Evolutionary conservation across 352 stramenopile species (phyloP).

Genomic region (Globisporangium middletonii): DNA sequence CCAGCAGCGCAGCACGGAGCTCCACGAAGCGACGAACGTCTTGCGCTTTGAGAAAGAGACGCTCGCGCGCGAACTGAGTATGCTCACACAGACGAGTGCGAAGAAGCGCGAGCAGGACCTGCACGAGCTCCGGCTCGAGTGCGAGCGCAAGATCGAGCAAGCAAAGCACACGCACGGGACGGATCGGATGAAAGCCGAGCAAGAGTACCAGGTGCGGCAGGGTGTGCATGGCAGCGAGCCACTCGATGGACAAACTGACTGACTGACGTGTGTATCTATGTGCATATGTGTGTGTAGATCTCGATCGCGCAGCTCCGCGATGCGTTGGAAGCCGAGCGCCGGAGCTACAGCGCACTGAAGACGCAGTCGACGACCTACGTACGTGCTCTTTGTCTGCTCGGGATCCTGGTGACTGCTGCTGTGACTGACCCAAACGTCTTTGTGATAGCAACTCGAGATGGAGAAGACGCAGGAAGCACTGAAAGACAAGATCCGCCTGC

Average conservation of each 20-base stretch:
- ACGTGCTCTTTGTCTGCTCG: not conserved
- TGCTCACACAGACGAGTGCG: slow-evolving; percentile 37
- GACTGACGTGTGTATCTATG: not conserved
- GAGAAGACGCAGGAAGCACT: slow-evolving; percentile 42
- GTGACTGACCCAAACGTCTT: not conserved
- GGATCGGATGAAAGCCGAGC: slow-evolving; percentile 41
- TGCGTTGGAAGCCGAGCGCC: slow-evolving; percentile 31
- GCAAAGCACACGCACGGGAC: slow-evolving; percentile 40
- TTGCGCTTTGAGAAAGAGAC: slow-evolving; percentile 72
- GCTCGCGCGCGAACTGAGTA: slow-evolving; percentile 46
- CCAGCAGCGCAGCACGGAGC: slow-evolving; percentile 21
- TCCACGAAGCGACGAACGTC: slow-evolving; percentile 47
- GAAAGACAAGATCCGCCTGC: slow-evolving; percentile 44
- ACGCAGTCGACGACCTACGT: slow-evolving; percentile 36
- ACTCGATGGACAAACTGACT: not conserved
- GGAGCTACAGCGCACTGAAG: slow-evolving; percentile 25
- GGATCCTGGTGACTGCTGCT: not conserved
- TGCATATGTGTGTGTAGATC: slow-evolving; percentile 15
- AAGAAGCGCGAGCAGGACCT: slow-evolving; percentile 55
- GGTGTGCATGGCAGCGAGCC: not conserved
- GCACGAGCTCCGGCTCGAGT: slow-evolving; percentile 38
- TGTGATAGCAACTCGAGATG: slow-evolving; percentile 24
- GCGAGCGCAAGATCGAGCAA: slow-evolving; percentile 49
- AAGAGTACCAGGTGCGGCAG: slow-evolving; percentile 41
- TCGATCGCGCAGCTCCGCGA: slow-evolving; percentile 30